phyloP scores from a whole-genome alignment of 2,329 filamentous ascomycete genomes.

The Neurospora crassa region DNA sequence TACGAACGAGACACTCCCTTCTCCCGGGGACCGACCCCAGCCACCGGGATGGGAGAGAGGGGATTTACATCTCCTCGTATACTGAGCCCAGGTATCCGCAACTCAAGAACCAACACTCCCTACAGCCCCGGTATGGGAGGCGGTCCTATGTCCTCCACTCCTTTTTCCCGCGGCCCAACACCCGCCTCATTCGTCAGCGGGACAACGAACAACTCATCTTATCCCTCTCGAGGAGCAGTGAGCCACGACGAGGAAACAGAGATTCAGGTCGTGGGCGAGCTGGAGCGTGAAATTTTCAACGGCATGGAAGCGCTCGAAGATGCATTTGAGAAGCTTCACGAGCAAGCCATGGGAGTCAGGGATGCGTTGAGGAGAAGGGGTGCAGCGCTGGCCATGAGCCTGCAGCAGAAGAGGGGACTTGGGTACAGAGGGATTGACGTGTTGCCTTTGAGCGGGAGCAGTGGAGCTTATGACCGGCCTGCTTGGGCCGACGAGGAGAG shows the following conservation, averaged over 20 bases:
- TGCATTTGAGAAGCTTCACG: constrained; percentile 85
- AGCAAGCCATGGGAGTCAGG: constrained; percentile 71
- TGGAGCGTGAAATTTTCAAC: constrained; percentile 85
- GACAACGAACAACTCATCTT: constrained; percentile 37
- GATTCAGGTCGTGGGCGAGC: constrained; percentile 78
- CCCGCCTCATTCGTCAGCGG: constrained; percentile 48
- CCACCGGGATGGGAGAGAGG: constrained; percentile 28
- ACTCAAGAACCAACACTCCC: constrained; percentile 45
- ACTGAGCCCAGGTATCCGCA: constrained; percentile 32
- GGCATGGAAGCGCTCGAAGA: constrained; percentile 94
- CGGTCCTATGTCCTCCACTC: constrained; percentile 5
- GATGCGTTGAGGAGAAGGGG: constrained; percentile 71
- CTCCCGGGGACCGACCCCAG: constrained; percentile 46
- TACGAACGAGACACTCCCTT: constrained; percentile 17
- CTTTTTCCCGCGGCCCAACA: constrained; percentile 27
- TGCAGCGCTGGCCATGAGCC: constrained; percentile 61
- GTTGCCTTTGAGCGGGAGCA: constrained; percentile 39
- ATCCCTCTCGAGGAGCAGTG: constrained; percentile 46
- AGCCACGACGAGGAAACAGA: constrained; percentile 92
- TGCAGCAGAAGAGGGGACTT: constrained; percentile 43
- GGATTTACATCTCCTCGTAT: constrained; percentile 28
- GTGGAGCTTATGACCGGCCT: constrained; percentile 36
- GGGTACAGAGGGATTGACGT: constrained; percentile 39
- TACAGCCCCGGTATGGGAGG: constrained; percentile 20
- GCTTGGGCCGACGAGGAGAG: constrained; percentile 34